Evolutionary conservation across 106 monocot genomes (phyloP).

Genomic region (Ottelia alismoides): DNA sequence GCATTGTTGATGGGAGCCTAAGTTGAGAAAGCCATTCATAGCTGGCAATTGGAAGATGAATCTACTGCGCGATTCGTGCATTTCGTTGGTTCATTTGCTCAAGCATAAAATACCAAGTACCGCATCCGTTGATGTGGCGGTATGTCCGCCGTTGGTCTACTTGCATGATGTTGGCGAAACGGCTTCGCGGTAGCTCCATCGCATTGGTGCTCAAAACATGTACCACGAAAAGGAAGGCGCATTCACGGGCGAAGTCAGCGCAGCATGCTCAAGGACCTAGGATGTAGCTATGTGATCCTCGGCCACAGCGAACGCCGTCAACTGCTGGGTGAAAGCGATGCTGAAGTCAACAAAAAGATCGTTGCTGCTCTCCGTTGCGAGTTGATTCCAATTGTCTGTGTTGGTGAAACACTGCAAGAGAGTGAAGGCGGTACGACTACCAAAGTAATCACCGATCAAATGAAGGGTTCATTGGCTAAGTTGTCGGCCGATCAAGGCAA

Average conservation of each 20-base stretch:
- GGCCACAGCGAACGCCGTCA: too few relatives aligned
- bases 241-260: neutral
- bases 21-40: too few relatives aligned
- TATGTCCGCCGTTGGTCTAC: neutral
- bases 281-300: neutral
- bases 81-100: neutral
- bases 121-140: neutral
- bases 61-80: too few relatives aligned
- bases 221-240: neutral
- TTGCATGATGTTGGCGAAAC: neutral
- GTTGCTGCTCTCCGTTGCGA: neutral
- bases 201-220: neutral
- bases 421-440: too few relatives aligned
- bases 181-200: neutral
- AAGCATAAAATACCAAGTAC: too few relatives aligned
- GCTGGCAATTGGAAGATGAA: neutral
- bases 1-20: too few relatives aligned
- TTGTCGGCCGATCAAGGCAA: too few relatives aligned
- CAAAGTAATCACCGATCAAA: too few relatives aligned
- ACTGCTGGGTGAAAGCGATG: neutral
- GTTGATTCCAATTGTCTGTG: neutral
- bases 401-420: too few relatives aligned
- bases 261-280: neutral
- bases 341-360: neutral
- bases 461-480: too few relatives aligned